These are phyloP conservation scores for Fraxinus floribunda DNA, from an alignment of 305 asterid species.

Conservation along the genomic window DNA sequence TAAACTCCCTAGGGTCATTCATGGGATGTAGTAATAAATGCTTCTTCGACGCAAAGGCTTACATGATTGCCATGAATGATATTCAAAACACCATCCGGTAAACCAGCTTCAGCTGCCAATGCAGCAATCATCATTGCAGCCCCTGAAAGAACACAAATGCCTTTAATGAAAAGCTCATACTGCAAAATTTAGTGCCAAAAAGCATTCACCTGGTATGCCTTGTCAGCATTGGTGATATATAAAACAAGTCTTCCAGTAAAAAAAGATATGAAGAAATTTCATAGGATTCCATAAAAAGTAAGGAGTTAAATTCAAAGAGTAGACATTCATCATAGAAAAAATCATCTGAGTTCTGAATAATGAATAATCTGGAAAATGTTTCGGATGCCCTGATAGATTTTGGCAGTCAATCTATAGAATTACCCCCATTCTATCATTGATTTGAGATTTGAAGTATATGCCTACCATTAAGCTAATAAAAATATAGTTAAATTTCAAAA, in stretches of 20 bases:
- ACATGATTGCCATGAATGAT: slow-evolving; percentile 46
- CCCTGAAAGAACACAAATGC: slow-evolving; percentile 32
- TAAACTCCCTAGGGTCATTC: neutral
- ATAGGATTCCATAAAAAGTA: neutral
- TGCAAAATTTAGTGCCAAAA: neutral
- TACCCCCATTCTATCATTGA: neutral
- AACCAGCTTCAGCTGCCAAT: slow-evolving; percentile 50
- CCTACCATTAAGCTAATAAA: neutral
- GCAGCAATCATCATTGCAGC: slow-evolving; percentile 45
- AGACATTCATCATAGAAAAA: neutral
- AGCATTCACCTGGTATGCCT: neutral
- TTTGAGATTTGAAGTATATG: neutral
- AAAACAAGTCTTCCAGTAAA: neutral
- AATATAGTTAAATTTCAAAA: neutral
- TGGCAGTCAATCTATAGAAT: neutral
- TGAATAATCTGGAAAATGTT: neutral
- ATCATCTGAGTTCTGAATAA: neutral
- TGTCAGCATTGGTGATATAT: neutral
- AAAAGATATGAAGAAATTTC: neutral
- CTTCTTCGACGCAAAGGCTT: slow-evolving; percentile 13
- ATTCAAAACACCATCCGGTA: slow-evolving; percentile 51
- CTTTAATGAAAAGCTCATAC: neutral
- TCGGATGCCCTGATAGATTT: neutral
- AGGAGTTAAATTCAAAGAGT: neutral
- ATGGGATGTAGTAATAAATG: neutral